Conservation (phyloP, 108 stramenopile species). For the Skeletonema marinoi region DNA sequence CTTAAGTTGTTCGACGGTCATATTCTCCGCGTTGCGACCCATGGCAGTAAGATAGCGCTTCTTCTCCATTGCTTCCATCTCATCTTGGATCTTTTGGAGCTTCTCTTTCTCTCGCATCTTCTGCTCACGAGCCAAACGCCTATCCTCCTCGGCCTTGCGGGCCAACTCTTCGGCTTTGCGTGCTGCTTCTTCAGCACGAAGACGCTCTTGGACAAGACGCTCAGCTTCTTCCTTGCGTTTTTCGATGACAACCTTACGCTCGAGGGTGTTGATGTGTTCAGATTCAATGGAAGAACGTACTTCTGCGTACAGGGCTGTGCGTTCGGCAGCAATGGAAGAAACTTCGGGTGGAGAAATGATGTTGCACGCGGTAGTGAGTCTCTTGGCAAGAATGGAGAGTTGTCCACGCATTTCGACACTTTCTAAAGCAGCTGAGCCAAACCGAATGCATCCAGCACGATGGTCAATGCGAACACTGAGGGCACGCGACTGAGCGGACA, state of each 20-base stretch:
- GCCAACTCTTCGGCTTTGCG: constrained; percentile 76
- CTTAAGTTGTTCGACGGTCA: constrained; percentile 81
- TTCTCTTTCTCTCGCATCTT: constrained; percentile 87
- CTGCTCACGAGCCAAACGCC: constrained; percentile 78
- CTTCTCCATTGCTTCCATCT: constrained; percentile 87
- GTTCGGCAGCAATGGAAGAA: constrained; percentile 18
- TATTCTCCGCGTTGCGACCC: constrained; percentile 87
- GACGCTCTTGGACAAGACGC: constrained; percentile 75
- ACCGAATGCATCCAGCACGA: constrained; percentile 86
- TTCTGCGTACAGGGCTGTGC: constrained; percentile 59
- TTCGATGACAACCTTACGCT: constrained; percentile 90
- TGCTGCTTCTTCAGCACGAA: constrained; percentile 63
- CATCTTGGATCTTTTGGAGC: constrained; percentile 86
- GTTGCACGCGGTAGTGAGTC: constrained; percentile 56
- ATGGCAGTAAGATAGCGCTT: constrained; percentile 73
- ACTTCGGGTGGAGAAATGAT: constrained; percentile 56
- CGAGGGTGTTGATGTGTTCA: constrained; percentile 77
- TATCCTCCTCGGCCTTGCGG: constrained; percentile 88
- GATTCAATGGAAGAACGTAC: constrained; percentile 66
- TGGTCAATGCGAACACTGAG: constrained; percentile 85
- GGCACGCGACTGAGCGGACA: constrained; percentile 70
- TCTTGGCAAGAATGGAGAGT: constrained; percentile 74
- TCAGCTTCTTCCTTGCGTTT: constrained; percentile 93
- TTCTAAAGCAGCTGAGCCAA: constrained; percentile 80
- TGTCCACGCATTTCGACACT: constrained; percentile 80